These are phyloP conservation scores for Pseudonitzschia delicatissima DNA, from an alignment of 108 stramenopile genomes.

Conservation along the genomic window DNA sequence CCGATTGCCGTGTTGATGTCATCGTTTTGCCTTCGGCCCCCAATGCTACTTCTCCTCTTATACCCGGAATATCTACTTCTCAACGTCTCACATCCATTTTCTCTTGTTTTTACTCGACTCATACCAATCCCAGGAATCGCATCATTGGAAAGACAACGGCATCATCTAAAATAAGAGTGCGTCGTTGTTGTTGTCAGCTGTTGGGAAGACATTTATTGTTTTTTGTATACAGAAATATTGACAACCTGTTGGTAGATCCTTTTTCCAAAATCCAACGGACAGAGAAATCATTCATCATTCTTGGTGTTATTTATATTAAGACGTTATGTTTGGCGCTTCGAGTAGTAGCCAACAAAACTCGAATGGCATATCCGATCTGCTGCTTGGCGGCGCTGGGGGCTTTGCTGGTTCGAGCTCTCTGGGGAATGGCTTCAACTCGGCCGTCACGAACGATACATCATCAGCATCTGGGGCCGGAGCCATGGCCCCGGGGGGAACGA, in stretches of 20 bases:
- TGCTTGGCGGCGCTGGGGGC: slow-evolving; percentile 46
- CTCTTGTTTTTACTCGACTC: neutral
- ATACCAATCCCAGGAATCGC: neutral
- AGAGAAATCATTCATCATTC: neutral
- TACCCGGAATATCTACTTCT: neutral
- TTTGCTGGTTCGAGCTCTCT: slow-evolving; percentile 34
- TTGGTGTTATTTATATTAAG: neutral
- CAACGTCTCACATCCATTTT: neutral
- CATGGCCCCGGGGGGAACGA: slow-evolving; percentile 21
- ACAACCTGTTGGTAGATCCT: neutral
- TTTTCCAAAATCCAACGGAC: neutral
- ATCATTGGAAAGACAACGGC: neutral
- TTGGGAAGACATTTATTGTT: neutral
- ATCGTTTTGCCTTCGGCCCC: neutral
- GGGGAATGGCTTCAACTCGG: slow-evolving; percentile 47
- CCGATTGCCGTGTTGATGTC: neutral
- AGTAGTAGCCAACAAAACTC: slow-evolving; percentile 34
- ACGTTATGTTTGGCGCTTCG: slow-evolving; percentile 44
- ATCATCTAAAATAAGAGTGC: neutral
- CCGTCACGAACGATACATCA: slow-evolving; percentile 17
- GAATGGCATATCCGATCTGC: slow-evolving; percentile 43
- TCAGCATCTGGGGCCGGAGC: slow-evolving; percentile 26
- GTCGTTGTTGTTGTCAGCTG: neutral
- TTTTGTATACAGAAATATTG: no score
- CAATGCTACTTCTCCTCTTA: neutral